Evolutionary conservation across 2,329 filamentous ascomycete genomes (phyloP).

Genomic region (Microcyclosporella mali): DNA sequence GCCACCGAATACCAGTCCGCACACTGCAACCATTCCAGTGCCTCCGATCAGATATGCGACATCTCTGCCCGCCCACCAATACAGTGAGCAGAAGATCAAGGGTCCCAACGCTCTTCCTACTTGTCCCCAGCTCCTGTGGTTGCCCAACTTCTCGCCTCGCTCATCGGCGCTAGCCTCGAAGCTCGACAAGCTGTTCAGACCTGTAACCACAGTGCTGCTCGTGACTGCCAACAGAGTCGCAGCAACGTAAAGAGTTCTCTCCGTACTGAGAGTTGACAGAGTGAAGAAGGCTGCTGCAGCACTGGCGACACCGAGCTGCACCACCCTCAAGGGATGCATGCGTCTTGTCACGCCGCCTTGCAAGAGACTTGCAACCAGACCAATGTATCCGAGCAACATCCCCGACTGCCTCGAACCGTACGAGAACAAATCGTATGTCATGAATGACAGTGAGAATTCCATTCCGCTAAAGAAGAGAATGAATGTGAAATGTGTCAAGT

Average conservation of each 20-base stretch:
- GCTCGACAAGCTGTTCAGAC: conserved; percentile 83
- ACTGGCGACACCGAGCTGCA: conserved; percentile 70
- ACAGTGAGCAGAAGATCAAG: conserved; percentile 84
- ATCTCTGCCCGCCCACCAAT: conserved; percentile 96
- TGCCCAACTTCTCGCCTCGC: conserved; percentile 78
- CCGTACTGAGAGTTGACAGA: conserved; percentile 62
- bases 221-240: conserved; percentile 82
- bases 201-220: conserved; percentile 89
- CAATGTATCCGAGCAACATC: conserved; percentile 80
- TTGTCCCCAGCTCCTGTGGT: conserved; percentile 75
- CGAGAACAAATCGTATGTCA: conserved; percentile 90
- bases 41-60: conserved; percentile 77
- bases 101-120: conserved; percentile 81
- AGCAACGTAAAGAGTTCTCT: conserved; percentile 69
- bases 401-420: conserved; percentile 77
- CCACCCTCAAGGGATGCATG: conserved; percentile 70
- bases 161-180: conserved; percentile 78
- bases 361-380: conserved; percentile 82
- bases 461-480: conserved; percentile 96
- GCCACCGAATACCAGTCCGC: conserved; percentile 61
- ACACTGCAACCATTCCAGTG: conserved; percentile 70
- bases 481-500: conserved; percentile 80
- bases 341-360: conserved; percentile 88
- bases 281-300: conserved; percentile 76
- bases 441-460: conserved; percentile 95